phyloP scores from a whole-genome alignment of 2,329 filamentous ascomycete species.

The Colletotrichum sp. region DNA sequence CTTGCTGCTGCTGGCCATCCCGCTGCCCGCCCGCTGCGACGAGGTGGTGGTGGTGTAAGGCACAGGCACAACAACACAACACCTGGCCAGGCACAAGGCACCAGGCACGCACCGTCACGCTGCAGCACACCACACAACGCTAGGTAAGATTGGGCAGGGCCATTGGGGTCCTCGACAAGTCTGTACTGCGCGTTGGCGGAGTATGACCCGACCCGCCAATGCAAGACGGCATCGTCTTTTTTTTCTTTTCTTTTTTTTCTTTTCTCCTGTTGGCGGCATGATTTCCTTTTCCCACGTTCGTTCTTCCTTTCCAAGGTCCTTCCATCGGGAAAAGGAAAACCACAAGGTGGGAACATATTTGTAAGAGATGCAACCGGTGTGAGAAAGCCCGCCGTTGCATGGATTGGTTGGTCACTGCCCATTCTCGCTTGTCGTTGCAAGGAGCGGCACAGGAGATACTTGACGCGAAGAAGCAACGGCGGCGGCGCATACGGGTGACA shows the following conservation, averaged over 20 bases:
- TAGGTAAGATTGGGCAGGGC: not conserved
- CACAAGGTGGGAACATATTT: not conserved
- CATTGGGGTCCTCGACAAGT: not conserved
- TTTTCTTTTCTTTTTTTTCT: not conserved
- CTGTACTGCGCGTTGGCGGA: not conserved
- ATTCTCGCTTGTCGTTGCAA: not conserved
- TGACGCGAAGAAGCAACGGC: not conserved
- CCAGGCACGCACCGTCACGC: not conserved
- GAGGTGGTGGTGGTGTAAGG: not conserved
- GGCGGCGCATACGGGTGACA: not conserved
- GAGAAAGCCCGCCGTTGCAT: not conserved
- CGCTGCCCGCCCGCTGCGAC: not conserved
- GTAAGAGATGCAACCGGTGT: not conserved
- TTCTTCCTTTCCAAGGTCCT: not conserved
- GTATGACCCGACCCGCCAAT: not conserved
- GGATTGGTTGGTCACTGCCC: not conserved
- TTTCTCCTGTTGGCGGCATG: not conserved
- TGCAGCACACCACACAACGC: not conserved
- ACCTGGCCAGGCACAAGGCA: not conserved
- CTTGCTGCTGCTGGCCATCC: not conserved
- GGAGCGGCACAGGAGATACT: not conserved
- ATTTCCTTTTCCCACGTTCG: not conserved
- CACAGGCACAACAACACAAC: not conserved
- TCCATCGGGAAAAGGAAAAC: not conserved
- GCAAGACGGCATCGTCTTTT: not conserved